Evolutionary conservation across 1,284 basidiomycete species (phyloP), one percentile per base, ranked within the genome.

Genomic region (Pseudozyma sp.): DNA sequence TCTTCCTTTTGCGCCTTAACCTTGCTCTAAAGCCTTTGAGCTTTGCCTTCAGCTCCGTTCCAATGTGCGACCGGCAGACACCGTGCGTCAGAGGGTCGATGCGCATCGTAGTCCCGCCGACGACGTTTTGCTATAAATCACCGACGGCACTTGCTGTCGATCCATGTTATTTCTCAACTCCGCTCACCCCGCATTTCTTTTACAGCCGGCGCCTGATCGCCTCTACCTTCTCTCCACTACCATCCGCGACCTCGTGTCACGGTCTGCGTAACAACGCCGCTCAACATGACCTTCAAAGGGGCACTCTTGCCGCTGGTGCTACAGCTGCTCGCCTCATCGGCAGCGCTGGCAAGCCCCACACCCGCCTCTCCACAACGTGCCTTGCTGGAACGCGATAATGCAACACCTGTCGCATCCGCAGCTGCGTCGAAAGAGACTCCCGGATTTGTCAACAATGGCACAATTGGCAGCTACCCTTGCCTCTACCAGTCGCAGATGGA

Each of bases 361-460:
- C 61, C 65, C 2, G 46, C 43, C 7, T 24, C 24, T 13, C 11
- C 16, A 10, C 40, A 37, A 14, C 35, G 9, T 37, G 5, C 16
- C 7, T 10, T 13, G 40, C 13, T 44, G 8, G 49, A 57, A 37
- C 44, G 46, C 34, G 46, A 9, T 17, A 54, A 63, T 24, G 19
- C n/a, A 19, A 51, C 17, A 5, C 43, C 17, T 2, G n/a, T 13
- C 16, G 40, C 57, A 39, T 14, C 55, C n/a, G 55, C 62, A 19
- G 55, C 61, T 16, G 49, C 70, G 8, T 47, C 65, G 8, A 43
- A 48, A 33, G 55, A 65, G 42, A 80, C 74, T 0, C 75, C 75
- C 2, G 79, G 79, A 29, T 81, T 81, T 39, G 79, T 78, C 59
- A 76, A 76, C 65, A 78, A 80, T 37, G 75, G 73, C 30, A 80